Base-by-base conservation (phyloP, 2,329 filamentous ascomycete genomes). In the Grosmannia huntii region DNA sequence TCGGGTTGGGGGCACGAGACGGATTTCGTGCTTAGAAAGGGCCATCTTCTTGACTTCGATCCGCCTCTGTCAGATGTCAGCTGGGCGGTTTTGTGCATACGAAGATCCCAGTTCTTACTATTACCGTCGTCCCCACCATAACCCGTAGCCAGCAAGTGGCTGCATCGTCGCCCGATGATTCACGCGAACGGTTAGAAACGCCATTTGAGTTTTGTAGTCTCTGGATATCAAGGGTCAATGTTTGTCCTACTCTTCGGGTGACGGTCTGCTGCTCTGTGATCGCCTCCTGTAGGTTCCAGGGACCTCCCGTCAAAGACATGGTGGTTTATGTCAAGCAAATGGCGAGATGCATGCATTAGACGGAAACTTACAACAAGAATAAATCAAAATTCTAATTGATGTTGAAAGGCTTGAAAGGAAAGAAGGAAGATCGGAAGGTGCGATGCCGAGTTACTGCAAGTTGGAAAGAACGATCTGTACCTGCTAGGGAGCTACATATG, bases 251-350 rank as follows among this genome's bases (percentile, higher is more conserved):
- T 25, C 31, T 60, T 11, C 54, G 54, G 21, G 53, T 57, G 2
- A 44, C 25, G 1, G 57, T 61, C 19, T 44, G 48, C 38, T 59
- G 59, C 25, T 61, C 62, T 0, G 60, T 61, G 57, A 63, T 64
- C 50, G 44, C 61, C 50, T 64, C 62, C 25, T 62, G 61, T 3
- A 64, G 59, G 19, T 57, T 55, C 62, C 61, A 63, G 14, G 56
- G 38, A 10, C 60, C 57, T 3, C 28, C 49, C 1, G 51, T 25
- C 7, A 19, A 9, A 2, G 56, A 49, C 56, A 60, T 62, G 4
- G 4, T 27, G 1, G 27, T 1, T 16, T 28, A 9, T 27, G 1
- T 16, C 23, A 3, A 25, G n/a, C 14, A 38, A 7, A 51, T 9
- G 23, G 41, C 19, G 16, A 16, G 6, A 44, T 44, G 41, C 2